Conservation (phyloP, 1,284 basidiomycete species). For the Schizopora paradoxa region DNA sequence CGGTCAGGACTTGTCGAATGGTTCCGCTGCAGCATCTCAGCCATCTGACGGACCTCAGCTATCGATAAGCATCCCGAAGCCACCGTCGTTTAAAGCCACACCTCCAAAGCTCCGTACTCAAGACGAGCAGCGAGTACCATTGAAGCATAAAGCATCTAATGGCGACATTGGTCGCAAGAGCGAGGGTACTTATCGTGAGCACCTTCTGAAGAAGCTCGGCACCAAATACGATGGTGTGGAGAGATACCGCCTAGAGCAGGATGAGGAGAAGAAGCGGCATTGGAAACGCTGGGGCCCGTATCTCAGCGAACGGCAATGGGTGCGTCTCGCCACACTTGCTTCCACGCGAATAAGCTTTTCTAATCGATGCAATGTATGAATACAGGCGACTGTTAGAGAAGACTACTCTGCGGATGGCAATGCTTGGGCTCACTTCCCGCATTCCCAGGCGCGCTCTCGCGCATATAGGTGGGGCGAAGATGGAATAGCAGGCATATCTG, state of each 20-base stretch:
- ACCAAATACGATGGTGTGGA: conserved; percentile 62
- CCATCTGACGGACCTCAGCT: conserved; percentile 42
- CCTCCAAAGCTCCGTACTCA: conserved; percentile 39
- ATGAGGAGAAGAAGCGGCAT: conserved; percentile 63
- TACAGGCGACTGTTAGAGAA: conserved; percentile 91
- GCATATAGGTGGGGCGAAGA: conserved; percentile 99
- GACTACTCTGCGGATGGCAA: conserved; percentile 97
- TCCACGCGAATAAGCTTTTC: conserved; percentile 4
- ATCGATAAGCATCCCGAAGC: conserved; percentile 77
- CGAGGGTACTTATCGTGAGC: conserved; percentile 42
- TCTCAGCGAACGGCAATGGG: conserved; percentile 96
- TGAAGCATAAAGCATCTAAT: conserved; percentile 22
- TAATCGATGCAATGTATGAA: too few species aligned
- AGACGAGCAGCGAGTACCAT: conserved; percentile 28
- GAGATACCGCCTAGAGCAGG: conserved; percentile 67
- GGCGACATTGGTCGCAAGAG: conserved; percentile 25
- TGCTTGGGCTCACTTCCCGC: conserved; percentile 97
- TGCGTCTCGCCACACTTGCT: conserved; percentile 40
- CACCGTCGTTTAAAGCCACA: conserved; percentile 29
- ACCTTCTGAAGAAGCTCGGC: conserved; percentile 55
- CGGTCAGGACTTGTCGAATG: conserved; percentile 29
- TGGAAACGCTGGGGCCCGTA: conserved; percentile 99
- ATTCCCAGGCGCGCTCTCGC: conserved; percentile 89
- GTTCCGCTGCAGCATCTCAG: conserved; percentile 23
- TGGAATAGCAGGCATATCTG: conserved; percentile 92